phyloP scores from a whole-genome alignment of 2,329 filamentous ascomycete genomes.

The Hypoxylon sp. region DNA sequence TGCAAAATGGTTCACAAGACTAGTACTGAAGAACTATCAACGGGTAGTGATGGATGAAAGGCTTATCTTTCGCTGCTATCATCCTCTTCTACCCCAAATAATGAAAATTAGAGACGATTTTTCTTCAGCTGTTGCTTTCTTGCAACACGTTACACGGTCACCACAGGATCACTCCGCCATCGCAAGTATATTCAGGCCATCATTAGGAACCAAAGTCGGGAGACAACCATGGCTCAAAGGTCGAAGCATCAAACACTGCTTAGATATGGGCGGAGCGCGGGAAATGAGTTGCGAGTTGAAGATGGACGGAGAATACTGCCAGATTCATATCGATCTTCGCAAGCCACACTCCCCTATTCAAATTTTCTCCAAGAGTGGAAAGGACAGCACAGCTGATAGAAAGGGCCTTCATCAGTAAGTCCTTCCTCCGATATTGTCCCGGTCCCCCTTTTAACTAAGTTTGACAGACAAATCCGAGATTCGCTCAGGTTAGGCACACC shows the following conservation, averaged over 20 bases:
- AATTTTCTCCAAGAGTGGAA: slow-evolving; percentile 92
- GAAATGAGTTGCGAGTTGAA: slow-evolving; percentile 81
- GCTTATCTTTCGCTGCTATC: slow-evolving; percentile 66
- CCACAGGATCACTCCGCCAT: slow-evolving; percentile 39
- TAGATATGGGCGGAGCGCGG: slow-evolving; percentile 67
- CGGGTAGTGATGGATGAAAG: slow-evolving; percentile 69
- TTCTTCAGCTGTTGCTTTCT: slow-evolving; percentile 62
- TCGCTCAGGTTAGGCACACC: slow-evolving; percentile 69
- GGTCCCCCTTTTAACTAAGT: background rate
- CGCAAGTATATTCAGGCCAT: slow-evolving; percentile 56
- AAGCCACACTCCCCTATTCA: slow-evolving; percentile 66
- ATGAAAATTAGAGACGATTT: slow-evolving; percentile 77
- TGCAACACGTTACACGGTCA: slow-evolving; percentile 51
- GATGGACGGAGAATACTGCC: slow-evolving; percentile 89
- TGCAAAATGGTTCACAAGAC: slow-evolving; percentile 85
- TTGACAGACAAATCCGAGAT: slow-evolving; percentile 64
- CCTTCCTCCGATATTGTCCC: background rate
- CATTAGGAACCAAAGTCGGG: slow-evolving; percentile 69
- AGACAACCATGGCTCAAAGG: slow-evolving; percentile 71
- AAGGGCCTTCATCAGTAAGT: slow-evolving; percentile 63
- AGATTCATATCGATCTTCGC: slow-evolving; percentile 79
- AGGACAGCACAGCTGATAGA: slow-evolving; percentile 82
- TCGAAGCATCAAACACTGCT: slow-evolving; percentile 77
- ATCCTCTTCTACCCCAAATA: slow-evolving; percentile 74
- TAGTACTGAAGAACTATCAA: slow-evolving; percentile 80